A percentile compares a stretch with the other conserved stretches of the same genome.
phyloP scores from a whole-genome alignment of 768 basidiomycete species.

The Serendipita indica region DNA sequence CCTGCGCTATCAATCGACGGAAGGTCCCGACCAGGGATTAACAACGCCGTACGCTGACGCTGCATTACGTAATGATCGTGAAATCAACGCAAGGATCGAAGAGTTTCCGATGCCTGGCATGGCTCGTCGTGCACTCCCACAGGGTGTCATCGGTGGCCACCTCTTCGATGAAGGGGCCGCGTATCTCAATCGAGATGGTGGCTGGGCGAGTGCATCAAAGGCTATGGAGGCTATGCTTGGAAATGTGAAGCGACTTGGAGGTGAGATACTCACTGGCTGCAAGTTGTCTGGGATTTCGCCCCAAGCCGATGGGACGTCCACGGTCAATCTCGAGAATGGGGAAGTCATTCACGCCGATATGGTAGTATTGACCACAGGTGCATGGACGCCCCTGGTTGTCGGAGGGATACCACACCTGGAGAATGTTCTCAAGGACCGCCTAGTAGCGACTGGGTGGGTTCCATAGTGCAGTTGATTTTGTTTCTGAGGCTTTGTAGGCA shows the following conservation, averaged over 20 bases:
- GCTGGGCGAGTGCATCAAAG: constrained; percentile 71
- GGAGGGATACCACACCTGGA: constrained; percentile 23
- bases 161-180: constrained; percentile 26
- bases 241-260: constrained; percentile 44
- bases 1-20: background rate
- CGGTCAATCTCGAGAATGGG: constrained; percentile 51
- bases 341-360: constrained; percentile 33
- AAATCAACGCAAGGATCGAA: constrained; percentile 37
- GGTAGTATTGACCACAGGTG: constrained; percentile 58
- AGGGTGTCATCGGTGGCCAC: constrained; percentile 20
- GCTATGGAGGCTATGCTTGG: constrained; percentile 42
- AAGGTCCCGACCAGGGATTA: constrained; percentile 15
- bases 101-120: constrained; percentile 26
- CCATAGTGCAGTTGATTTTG: background rate
- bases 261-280: constrained; percentile 42
- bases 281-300: constrained; percentile 37
- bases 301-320: constrained; percentile 19
- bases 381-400: constrained; percentile 80
- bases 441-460: constrained; percentile 68
- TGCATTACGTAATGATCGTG: constrained; percentile 48
- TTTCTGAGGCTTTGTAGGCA: constrained; percentile 36
- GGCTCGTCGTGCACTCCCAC: constrained; percentile 37
- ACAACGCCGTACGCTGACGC: constrained; percentile 33
- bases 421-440: constrained; percentile 30
- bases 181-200: constrained; percentile 62